phyloP scores from a whole-genome alignment of 768 basidiomycete genomes.

The Gymnopilus dilepis region DNA sequence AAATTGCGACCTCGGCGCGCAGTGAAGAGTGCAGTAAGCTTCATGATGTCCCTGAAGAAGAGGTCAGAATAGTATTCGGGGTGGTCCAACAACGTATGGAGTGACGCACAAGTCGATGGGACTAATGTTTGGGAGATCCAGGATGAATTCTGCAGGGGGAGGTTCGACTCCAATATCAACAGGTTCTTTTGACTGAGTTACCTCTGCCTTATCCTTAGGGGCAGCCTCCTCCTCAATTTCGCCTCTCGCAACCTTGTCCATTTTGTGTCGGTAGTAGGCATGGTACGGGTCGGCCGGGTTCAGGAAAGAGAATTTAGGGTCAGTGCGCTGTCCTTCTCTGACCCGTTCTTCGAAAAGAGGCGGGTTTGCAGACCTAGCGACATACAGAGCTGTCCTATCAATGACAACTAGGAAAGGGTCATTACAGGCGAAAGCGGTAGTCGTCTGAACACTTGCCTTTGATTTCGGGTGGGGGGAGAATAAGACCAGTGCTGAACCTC shows the following conservation, averaged over 20 bases:
- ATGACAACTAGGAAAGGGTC: constrained; percentile 71
- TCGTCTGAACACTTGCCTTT: constrained; percentile 65
- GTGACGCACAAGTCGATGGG: constrained; percentile 86
- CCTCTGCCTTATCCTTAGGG: constrained; percentile 49
- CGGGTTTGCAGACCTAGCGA: constrained; percentile 94
- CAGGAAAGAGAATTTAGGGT: constrained; percentile 98
- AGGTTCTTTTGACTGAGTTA: constrained; percentile 44
- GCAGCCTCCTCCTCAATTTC: constrained; percentile 68
- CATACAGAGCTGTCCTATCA: constrained; percentile 90
- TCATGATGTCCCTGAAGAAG: constrained; percentile 83
- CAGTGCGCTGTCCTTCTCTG: constrained; percentile 92
- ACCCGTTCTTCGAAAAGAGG: constrained; percentile 96
- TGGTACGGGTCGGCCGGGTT: constrained; percentile 97
- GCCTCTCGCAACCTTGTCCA: constrained; percentile 82
- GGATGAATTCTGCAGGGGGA: constrained; percentile 78
- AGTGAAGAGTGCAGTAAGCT: constrained; percentile 94
- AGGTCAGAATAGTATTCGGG: constrained; percentile 10
- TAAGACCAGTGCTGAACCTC: constrained; percentile 83
- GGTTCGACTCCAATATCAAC: constrained; percentile 78
- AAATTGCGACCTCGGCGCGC: constrained; percentile 90
- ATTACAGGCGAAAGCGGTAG: constrained; percentile 17
- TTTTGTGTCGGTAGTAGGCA: constrained; percentile 94
- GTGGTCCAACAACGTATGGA: background rate
- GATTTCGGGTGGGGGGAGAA: constrained; percentile 95
- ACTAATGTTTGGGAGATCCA: constrained; percentile 87